Conservation (phyloP, 192 early-diverging fungal genomes). For the Mortierella alpina region DNA sequence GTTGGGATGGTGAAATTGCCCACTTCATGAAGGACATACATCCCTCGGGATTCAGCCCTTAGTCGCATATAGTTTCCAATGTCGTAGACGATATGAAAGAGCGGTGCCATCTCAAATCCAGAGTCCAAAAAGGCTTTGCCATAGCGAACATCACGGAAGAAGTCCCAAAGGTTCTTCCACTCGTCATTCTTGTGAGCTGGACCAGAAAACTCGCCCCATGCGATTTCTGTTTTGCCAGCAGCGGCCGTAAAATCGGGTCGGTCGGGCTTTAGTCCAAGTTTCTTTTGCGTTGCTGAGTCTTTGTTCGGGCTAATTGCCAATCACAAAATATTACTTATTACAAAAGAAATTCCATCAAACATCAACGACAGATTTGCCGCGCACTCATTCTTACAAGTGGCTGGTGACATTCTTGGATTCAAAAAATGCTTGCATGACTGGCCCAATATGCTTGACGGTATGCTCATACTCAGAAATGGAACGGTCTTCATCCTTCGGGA, state of each 20-base stretch:
- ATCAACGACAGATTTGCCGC: not conserved
- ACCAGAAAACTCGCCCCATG: conserved; percentile 27
- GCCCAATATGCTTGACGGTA: conserved; percentile 30
- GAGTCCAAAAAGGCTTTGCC: conserved; percentile 27
- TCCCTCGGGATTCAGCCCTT: conserved; percentile 10
- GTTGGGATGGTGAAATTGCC: conserved; percentile 32
- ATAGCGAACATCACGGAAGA: conserved; percentile 16
- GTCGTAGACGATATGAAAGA: conserved; percentile 25
- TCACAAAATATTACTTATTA: conserved; percentile 17
- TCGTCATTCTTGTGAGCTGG: conserved; percentile 18
- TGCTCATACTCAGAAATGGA: conserved; percentile 23
- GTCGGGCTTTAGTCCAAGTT: conserved; percentile 16
- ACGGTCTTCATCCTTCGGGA: conserved; percentile 21
- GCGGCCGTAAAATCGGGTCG: conserved; percentile 17
- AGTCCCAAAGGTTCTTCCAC: conserved; percentile 29
- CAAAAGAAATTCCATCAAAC: conserved; percentile 8
- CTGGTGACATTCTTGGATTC: conserved; percentile 23
- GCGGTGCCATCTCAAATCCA: conserved; percentile 17
- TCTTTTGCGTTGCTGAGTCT: conserved; percentile 17
- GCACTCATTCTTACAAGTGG: conserved; percentile 32
- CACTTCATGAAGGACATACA: conserved; percentile 29
- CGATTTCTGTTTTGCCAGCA: conserved; percentile 23
- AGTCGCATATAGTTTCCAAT: conserved; percentile 21
- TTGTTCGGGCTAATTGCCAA: conserved; percentile 23
- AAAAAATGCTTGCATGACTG: conserved; percentile 27